Conservation (phyloP, 2,329 filamentous ascomycete genomes). For the Diaporthe sp. region DNA sequence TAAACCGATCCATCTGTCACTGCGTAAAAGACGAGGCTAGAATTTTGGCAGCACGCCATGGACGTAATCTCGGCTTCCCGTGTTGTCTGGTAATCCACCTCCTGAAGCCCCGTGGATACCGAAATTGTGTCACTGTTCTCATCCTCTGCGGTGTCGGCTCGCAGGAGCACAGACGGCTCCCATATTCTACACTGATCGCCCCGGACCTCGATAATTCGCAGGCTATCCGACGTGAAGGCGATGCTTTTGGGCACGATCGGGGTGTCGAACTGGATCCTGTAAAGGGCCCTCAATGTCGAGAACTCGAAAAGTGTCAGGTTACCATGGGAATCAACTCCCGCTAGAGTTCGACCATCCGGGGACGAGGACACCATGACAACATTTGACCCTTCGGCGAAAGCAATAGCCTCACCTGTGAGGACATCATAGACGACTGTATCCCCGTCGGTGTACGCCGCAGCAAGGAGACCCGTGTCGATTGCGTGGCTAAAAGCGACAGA, state of each 20-base stretch:
- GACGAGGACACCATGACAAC: constrained; percentile 46
- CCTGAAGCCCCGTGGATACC: constrained; percentile 21
- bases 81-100: constrained; percentile 35
- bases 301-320: constrained; percentile 50
- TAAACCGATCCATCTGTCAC: constrained; percentile 45
- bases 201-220: constrained; percentile 45
- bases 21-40: constrained; percentile 42
- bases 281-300: constrained; percentile 43
- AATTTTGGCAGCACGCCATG: constrained; percentile 37
- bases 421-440: constrained; percentile 48
- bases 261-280: constrained; percentile 40
- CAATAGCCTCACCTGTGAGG: constrained; percentile 34
- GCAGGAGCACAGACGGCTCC: constrained; percentile 46
- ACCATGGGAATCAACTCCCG: constrained; percentile 45
- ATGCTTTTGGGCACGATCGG: constrained; percentile 37
- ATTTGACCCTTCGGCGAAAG: constrained; percentile 30
- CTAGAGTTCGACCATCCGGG: constrained; percentile 49
- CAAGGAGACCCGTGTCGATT: constrained; percentile 43
- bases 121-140: constrained; percentile 42
- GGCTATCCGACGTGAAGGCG: constrained; percentile 43
- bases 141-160: constrained; percentile 40
- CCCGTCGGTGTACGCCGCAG: constrained; percentile 48
- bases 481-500: constrained; percentile 45
- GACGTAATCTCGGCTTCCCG: constrained; percentile 40
- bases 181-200: constrained; percentile 45